A percentile compares a stretch with the other conserved stretches of the same genome.
Conservation (phyloP, 1,139 yeast genomes). For the Kodamaea arcana region DNA sequence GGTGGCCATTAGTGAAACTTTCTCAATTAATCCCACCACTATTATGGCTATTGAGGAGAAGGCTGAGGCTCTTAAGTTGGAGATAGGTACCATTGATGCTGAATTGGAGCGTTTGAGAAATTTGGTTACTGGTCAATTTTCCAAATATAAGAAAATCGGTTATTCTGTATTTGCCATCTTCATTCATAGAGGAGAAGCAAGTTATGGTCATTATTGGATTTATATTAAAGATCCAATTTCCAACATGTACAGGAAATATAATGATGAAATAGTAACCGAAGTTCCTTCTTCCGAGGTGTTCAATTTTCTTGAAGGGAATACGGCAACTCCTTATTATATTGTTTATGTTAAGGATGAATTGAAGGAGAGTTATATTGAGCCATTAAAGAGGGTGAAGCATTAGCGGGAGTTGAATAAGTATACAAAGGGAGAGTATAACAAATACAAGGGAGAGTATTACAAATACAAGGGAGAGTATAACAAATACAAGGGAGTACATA, state of each 20-base stretch:
- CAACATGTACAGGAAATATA: conserved; percentile 77
- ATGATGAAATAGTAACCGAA: conserved; percentile 85
- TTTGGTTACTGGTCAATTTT: conserved; percentile 56
- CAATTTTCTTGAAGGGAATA: conserved; percentile 66
- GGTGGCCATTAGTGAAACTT: conserved; percentile 19
- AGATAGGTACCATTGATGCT: conserved; percentile 32
- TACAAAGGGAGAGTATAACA: too few species aligned
- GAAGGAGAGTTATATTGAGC: conserved; percentile 59
- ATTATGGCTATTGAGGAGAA: conserved; percentile 31
- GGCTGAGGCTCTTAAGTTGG: conserved; percentile 34
- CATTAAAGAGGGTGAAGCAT: conserved; percentile 51
- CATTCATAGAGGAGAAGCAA: conserved; percentile 93
- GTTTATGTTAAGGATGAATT: conserved; percentile 73
- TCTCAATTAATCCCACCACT: conserved; percentile 30
- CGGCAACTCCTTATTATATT: conserved; percentile 90
- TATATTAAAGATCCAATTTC: conserved; percentile 75
- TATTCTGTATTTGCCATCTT: conserved; percentile 87
- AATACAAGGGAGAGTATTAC: too few species aligned
- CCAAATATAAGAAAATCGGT: conserved; percentile 56
- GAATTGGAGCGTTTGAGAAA: conserved; percentile 40
- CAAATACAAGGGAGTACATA: too few species aligned
- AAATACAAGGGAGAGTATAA: too few species aligned
- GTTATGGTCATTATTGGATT: conserved; percentile 96
- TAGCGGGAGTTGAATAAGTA: too few species aligned
- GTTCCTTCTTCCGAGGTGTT: conserved; percentile 72